Base-by-base conservation (phyloP, 2,329 filamentous ascomycete species). In the Penicillium sp. region DNA sequence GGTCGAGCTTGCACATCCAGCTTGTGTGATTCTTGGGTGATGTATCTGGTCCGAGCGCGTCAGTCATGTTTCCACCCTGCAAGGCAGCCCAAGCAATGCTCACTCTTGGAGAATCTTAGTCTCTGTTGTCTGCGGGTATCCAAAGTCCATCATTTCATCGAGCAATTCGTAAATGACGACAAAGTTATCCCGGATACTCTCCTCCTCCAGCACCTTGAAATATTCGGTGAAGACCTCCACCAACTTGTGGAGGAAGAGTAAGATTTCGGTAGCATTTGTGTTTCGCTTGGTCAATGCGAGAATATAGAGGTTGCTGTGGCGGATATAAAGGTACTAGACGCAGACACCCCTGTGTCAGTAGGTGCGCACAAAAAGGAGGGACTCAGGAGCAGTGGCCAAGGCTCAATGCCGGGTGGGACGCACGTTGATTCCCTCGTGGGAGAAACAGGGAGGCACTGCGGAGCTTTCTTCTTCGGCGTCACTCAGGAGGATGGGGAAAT, bases 81-180 rank as follows among this genome's bases (percentile, higher is more conserved):
- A 10, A 34, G 13, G 34, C 21, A 39, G 27, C 16, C 16, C 16
- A 40, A 31, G 43, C 5, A 40, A 39, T 48, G 53, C 75, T 66
- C 78, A 86, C 80, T 99, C 94, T 76, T 99, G 94, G 57, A 99
- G 80, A 73, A 99, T 99, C 83, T 99, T 99, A 74, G 86, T 90
- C 76, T 99, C 94, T 62, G 94, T 99, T 9, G 94, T 99, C 75
- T 99, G 94, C 5, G 94, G 94, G 74, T 99, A 97, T 60, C 94
- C 94, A 81, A 99, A 99, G 77, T 99, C 94, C 94, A 99, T 99
- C 94, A 99, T 99, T 80, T 99, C 94, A 72, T 99, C 94, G 59
- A 99, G 84, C 57, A 99, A 79, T 77, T 99, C 94, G 81, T 99
- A 99, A 70, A 99, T 99, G 71, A 99, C 87, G 74, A 99, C 94